A percentile compares a stretch with the other conserved stretches of the same genome.
Conservation (phyloP, 495 filamentous ascomycete species). For the Aspergillus homomorphus region DNA sequence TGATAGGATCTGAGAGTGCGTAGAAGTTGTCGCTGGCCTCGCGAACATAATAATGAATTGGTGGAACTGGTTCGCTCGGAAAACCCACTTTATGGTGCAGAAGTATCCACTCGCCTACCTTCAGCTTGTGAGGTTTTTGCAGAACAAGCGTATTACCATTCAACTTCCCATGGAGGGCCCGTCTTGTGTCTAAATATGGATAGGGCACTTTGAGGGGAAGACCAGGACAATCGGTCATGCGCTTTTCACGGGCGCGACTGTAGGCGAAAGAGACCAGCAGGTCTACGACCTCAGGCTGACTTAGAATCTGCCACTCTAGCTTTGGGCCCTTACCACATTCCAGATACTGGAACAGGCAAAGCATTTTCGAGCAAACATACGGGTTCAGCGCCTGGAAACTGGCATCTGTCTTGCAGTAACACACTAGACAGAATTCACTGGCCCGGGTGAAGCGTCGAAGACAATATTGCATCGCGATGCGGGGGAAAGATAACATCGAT, state of each 20-base stretch:
- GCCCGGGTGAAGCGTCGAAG: conserved; percentile 78
- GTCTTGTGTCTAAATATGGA: conserved; percentile 11
- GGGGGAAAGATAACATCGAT: conserved; percentile 56
- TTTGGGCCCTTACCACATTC: conserved; percentile 79
- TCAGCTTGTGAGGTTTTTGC: conserved; percentile 29
- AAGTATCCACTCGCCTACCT: conserved; percentile 57
- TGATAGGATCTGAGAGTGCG: conserved; percentile 19
- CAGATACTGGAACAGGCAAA: conserved; percentile 93
- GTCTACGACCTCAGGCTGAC: conserved; percentile 82
- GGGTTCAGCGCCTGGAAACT: conserved; percentile 86
- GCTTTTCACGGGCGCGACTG: neutral
- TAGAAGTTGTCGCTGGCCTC: neutral
- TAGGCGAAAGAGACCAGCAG: conserved; percentile 83
- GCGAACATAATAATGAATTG: conserved; percentile 1
- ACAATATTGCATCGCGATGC: conserved; percentile 76
- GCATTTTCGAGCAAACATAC: conserved; percentile 75
- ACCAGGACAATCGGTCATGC: neutral
- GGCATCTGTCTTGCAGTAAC: conserved; percentile 67
- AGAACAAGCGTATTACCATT: conserved; percentile 30
- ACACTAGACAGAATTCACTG: conserved; percentile 85
- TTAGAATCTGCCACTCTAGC: conserved; percentile 78
- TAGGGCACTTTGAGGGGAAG: conserved; percentile 60
- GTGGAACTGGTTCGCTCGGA: neutral
- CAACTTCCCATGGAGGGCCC: neutral
- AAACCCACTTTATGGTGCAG: neutral